Evolutionary conservation across 805 yeast genomes (phyloP).

Genomic region (Lachancea cidri): DNA sequence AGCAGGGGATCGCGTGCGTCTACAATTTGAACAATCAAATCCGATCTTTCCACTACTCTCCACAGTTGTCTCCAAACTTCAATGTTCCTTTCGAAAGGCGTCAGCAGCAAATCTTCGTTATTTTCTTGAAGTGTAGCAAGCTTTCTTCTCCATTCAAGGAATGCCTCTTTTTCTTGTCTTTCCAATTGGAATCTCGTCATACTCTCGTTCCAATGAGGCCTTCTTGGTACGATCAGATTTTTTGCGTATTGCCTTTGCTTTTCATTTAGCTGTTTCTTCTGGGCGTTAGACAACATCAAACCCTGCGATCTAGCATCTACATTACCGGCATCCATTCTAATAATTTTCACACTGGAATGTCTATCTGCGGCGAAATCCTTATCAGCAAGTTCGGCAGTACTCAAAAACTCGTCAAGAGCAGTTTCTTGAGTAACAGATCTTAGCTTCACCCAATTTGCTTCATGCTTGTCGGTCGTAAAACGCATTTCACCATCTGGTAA

Average conservation of each 20-base stretch:
- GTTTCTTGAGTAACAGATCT: conserved; percentile 93
- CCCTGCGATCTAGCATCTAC: conserved; percentile 45
- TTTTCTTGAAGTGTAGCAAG: conserved; percentile 80
- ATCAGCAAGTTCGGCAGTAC: conserved; percentile 93
- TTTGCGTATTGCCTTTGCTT: conserved; percentile 64
- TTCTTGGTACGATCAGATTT: conserved; percentile 80
- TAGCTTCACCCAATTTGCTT: conserved; percentile 83
- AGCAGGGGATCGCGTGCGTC: conserved; percentile 93
- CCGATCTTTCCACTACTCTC: conserved; percentile 96
- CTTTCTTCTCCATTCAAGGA: conserved; percentile 89
- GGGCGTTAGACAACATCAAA: conserved; percentile 59
- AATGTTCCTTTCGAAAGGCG: conserved; percentile 94
- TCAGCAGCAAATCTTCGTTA: conserved; percentile 71
- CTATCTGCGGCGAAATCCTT: conserved; percentile 94
- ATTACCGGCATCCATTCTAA: conserved; percentile 54
- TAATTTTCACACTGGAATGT: conserved; percentile 74
- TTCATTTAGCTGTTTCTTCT: conserved; percentile 53
- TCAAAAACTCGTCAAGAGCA: conserved; percentile 88
- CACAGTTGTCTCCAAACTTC: conserved; percentile 98
- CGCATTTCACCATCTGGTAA: conserved; percentile 86
- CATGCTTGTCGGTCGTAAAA: conserved; percentile 78
- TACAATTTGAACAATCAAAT: conserved; percentile 91
- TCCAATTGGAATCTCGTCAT: conserved; percentile 77
- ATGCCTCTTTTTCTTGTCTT: conserved; percentile 82
- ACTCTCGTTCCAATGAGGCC: conserved; percentile 77